phyloP scores from a whole-genome alignment of 2,329 filamentous ascomycete species.

The Xenoacremonium recifei region DNA sequence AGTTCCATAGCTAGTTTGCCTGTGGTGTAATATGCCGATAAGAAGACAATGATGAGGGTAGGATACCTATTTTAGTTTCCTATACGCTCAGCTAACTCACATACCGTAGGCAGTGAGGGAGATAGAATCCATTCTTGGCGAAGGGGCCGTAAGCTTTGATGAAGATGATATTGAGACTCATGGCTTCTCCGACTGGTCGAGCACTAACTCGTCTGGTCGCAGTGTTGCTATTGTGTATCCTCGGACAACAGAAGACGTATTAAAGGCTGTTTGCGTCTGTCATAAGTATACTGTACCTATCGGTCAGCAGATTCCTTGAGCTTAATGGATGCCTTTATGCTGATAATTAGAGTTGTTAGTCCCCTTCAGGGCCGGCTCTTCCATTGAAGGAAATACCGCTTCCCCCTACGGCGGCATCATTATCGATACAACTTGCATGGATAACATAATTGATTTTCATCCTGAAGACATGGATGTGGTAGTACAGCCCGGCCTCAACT shows the following conservation, averaged over 20 bases:
- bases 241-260: not conserved
- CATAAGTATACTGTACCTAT: not conserved
- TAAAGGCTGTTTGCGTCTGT: not conserved
- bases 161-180: not conserved
- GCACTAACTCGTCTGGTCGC: not conserved
- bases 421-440: slow-evolving; percentile 74
- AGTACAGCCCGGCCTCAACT: slow-evolving; percentile 73
- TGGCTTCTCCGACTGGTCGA: not conserved
- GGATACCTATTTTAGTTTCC: not conserved
- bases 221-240: not conserved
- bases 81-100: not conserved
- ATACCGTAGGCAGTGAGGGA: not conserved
- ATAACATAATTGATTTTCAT: slow-evolving; percentile 66
- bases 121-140: too few relatives aligned
- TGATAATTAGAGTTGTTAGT: not conserved
- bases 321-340: not conserved
- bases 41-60: not conserved
- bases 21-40: too few relatives aligned
- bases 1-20: too few relatives aligned
- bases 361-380: not conserved
- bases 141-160: not conserved
- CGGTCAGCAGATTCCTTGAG: not conserved
- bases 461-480: slow-evolving; percentile 66
- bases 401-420: slow-evolving; percentile 60
- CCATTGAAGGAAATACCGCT: not conserved